Conservation (phyloP, 371 early-diverging fungal species). For the Zychaea mexicana region DNA sequence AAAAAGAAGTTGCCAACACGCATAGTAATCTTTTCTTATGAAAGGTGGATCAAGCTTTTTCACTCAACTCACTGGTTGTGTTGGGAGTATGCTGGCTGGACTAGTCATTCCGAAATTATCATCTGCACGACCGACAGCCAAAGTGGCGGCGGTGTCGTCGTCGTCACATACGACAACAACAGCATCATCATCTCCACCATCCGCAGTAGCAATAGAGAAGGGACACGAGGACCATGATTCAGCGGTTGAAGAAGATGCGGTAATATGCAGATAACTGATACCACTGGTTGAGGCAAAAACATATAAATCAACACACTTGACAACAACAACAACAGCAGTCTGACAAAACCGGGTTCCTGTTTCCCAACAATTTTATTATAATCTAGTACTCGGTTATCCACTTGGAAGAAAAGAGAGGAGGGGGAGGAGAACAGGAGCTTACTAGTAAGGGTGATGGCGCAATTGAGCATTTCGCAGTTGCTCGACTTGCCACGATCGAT, state of each 20-base stretch:
- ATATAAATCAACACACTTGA: too few species aligned
- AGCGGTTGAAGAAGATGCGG: background rate
- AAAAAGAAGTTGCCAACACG: too few species aligned
- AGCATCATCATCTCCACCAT: background rate
- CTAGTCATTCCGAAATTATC: conserved; percentile 42
- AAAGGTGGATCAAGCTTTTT: conserved; percentile 56
- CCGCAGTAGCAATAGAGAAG: background rate
- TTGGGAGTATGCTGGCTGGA: conserved; percentile 60
- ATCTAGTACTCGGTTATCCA: background rate
- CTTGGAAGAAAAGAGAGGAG: background rate
- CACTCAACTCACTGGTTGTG: conserved; percentile 53
- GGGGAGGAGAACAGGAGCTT: conserved; percentile 12
- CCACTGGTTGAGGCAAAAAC: background rate
- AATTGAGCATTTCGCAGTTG: conserved; percentile 48
- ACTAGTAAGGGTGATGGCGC: conserved; percentile 19
- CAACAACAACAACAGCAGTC: too few species aligned
- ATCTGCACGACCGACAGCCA: background rate
- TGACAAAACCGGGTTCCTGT: background rate
- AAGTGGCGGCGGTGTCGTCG: conserved; percentile 2
- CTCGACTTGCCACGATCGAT: conserved; percentile 61
- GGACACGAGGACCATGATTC: background rate
- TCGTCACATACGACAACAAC: too few species aligned
- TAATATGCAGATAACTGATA: too few species aligned
- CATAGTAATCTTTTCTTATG: conserved; percentile 7
- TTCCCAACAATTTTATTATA: background rate